A percentile compares a stretch with the other conserved stretches of the same genome.
These are phyloP conservation scores for Clohesyomyces aquaticus DNA, from an alignment of 495 filamentous ascomycete genomes.

Conservation along the genomic window DNA sequence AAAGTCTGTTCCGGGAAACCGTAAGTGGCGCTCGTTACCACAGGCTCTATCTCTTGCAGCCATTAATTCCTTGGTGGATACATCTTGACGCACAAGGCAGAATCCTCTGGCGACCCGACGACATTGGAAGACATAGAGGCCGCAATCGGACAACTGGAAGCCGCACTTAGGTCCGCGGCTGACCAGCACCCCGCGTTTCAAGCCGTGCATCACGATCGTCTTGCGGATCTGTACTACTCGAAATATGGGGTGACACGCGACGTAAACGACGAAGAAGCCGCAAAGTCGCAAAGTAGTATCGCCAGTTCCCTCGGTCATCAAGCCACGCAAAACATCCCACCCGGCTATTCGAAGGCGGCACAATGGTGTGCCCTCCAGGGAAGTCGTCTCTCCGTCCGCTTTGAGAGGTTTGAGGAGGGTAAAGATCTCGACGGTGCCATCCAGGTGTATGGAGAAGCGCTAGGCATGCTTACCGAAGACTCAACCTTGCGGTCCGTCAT, in stretches of 20 bases:
- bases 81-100: neutral
- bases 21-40: neutral
- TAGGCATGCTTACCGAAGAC: slow-evolving; percentile 5
- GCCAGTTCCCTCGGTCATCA: neutral
- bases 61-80: neutral
- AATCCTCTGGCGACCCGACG: neutral
- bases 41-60: neutral
- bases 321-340: slow-evolving; percentile 1
- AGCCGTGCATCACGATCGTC: slow-evolving; percentile 19
- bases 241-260: slow-evolving; percentile 11
- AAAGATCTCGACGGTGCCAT: slow-evolving; percentile 20
- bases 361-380: slow-evolving; percentile 18
- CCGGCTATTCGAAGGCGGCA: slow-evolving; percentile 10
- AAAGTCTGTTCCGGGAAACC: neutral
- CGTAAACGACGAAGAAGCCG: neutral
- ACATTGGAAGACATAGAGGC: slow-evolving; percentile 13
- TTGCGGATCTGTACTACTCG: slow-evolving; percentile 17
- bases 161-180: neutral
- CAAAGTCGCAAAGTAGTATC: neutral
- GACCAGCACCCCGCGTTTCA: slow-evolving; percentile 8
- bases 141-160: slow-evolving; percentile 11
- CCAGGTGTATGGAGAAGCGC: slow-evolving; percentile 8
- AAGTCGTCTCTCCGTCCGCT: slow-evolving; percentile 14
- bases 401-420: slow-evolving; percentile 12
- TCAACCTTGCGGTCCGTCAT: slow-evolving; percentile 11